These are phyloP conservation scores for Venturia asperata DNA, from an alignment of 2,329 filamentous ascomycete genomes.

Conservation along the genomic window DNA sequence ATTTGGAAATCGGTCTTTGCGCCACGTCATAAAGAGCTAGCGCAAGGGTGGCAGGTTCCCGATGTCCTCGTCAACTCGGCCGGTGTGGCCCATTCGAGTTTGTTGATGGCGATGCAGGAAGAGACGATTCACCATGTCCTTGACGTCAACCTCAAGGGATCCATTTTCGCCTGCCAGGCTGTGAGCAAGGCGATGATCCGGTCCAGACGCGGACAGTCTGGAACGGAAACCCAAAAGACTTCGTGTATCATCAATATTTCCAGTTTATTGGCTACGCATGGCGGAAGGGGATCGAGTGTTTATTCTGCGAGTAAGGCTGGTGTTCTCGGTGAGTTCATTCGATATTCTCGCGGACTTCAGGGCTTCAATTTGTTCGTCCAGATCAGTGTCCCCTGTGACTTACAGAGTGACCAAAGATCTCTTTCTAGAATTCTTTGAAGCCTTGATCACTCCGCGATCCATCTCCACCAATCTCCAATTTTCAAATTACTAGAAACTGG, in stretches of 20 bases:
- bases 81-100: slow-evolving; percentile 59
- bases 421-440: too few relatives aligned
- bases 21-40: neutral
- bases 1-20: slow-evolving; percentile 11
- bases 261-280: slow-evolving; percentile 64
- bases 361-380: too few relatives aligned
- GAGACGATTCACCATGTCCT: slow-evolving; percentile 52
- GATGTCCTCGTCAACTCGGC: slow-evolving; percentile 69
- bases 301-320: slow-evolving; percentile 80
- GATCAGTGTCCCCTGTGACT: too few relatives aligned
- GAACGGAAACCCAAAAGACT: slow-evolving; percentile 15
- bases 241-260: slow-evolving; percentile 73
- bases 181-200: slow-evolving; percentile 45
- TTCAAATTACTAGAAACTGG: too few relatives aligned
- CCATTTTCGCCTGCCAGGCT: slow-evolving; percentile 55
- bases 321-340: slow-evolving; percentile 50
- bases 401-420: too few relatives aligned
- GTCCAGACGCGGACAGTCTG: slow-evolving; percentile 21
- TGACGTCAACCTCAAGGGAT: slow-evolving; percentile 61
- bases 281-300: slow-evolving; percentile 61
- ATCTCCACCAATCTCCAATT: too few relatives aligned
- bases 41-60: neutral
- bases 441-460: too few relatives aligned
- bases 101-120: slow-evolving; percentile 43
- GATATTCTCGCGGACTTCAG: too few relatives aligned